Conservation (phyloP, 345 rosid genomes). For the Lumnitzera littorea region DNA sequence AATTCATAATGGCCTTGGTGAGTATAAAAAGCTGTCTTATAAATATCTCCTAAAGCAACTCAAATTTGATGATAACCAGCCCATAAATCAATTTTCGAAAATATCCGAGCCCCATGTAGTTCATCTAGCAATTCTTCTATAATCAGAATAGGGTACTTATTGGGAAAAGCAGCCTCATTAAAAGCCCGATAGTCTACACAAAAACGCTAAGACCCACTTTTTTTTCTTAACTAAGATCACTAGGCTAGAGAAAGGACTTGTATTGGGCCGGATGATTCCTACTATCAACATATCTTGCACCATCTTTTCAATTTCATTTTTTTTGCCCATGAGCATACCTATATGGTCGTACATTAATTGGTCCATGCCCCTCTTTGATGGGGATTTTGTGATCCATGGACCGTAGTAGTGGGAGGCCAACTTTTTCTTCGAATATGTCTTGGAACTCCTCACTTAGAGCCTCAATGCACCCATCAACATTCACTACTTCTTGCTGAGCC, state of each 20-base stretch:
- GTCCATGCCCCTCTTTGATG: background rate
- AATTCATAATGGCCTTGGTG: conserved; percentile 3
- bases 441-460: too few relatives aligned
- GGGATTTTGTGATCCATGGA: background rate
- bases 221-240: background rate
- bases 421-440: too few relatives aligned
- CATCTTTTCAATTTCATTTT: background rate
- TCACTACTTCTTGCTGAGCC: too few relatives aligned
- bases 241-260: background rate
- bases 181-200: background rate
- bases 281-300: background rate
- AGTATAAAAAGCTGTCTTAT: background rate
- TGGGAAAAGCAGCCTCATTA: background rate
- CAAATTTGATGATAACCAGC: background rate
- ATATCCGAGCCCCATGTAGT: background rate
- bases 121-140: conserved; percentile 5
- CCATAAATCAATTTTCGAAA: background rate
- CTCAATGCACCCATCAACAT: too few relatives aligned
- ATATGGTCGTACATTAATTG: background rate
- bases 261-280: background rate
- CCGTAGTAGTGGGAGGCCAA: background rate
- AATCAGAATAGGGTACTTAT: background rate
- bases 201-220: background rate
- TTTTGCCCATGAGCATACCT: background rate
- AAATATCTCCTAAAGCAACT: background rate